Evolutionary conservation across 176 grass and related monocot genomes (phyloP), one percentile per base, ranked within the genome.

Genomic region (Carex myosuroides): DNA sequence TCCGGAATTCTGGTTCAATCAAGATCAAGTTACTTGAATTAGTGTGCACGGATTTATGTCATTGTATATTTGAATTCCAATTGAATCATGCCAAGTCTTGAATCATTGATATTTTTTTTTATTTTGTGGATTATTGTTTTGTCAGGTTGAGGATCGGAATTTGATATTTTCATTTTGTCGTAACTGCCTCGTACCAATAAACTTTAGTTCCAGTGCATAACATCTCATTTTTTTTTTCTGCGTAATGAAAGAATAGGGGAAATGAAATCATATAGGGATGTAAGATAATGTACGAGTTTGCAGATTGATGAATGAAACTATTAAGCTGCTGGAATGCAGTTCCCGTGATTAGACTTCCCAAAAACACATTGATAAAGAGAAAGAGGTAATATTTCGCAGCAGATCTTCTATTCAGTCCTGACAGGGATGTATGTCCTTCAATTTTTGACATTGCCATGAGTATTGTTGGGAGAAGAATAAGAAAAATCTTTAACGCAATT

Each of bases 381-480:
- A 98, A 98, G 57, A 98, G 67, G 46, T 92, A 90, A 74, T 93
- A 98, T 84, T 92, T 98, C 1, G 83, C 85, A 32, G 96, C 96
- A 39, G 96, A 93, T 83, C 55, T 95, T 79, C 91, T 98, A 29
- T 95, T 84, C 75, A 99, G 85, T 92, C 87, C 84, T 70, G 96
- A 99, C 39, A 95, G 42, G 62, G 93, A 92, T 59, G 68, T 87
- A 44, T 88, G 70, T 14, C 93, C 96, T 92, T 98, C 93, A 84
- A 99, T 93, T 87, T 93, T 99, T 71, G 93, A 92, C 91, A 99
- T 99, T 6, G 64, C 89, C 96, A 99, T 95, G 74, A 99, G 89
- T 80, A 99, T 88, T 73, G 87, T 92, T 29, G 96, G 96, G 20
- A 95, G 91, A 85, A 98, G 64, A 73, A 98, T 88, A 74, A 95